Evolutionary conservation across 176 grass and related monocot species (phyloP), one percentile per base, ranked within the genome.

Genomic region (Carex myosuroides): DNA sequence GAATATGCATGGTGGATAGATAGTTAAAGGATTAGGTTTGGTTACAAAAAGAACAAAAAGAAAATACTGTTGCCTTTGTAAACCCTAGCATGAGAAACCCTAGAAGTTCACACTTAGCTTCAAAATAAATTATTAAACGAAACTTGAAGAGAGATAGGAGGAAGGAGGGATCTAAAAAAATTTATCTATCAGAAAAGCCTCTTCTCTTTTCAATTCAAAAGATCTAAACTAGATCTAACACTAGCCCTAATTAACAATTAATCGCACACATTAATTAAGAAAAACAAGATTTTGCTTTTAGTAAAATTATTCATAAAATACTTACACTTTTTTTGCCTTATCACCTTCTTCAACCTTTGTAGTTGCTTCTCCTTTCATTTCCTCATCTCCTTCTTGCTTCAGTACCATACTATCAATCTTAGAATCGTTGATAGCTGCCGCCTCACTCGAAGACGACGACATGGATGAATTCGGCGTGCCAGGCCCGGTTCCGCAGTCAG

Each of bases 281-380:
- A 76, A 76, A 52, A 46, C 12, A 75, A 76, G 24, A 48, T 22
- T 50, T 50, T 50, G 41, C 57, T 21, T 14, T 12, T 52, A 87
- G 46, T 62, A 84, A 90, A 85, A 85, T 56, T 22, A 77, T 58
- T 33, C 54, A 73, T 8, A 48, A 53, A 81, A 58, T 42, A 85
- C 92, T 85, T 86, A 98, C 96, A 86, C 88, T 93, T 93, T 93
- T 89, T 98, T 93, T 66, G 18, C 63, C 76, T 90, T 96, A 83
- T 92, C 89, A 54, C 52, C 86, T n/a, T 90, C 89, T 6, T 91
- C 83, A 0, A 84, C 90, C 2, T 63, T 85, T 68, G 55, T 77
- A 48, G 58, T 85, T 24, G 13, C 48, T 83, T 74, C 81, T 73
- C 86, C 73, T 88, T 86, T 85, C 24, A 87, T 84, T 64, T 91